phyloP scores from a whole-genome alignment of 2,329 filamentous ascomycete species.

The Leptographium wingfieldii region DNA sequence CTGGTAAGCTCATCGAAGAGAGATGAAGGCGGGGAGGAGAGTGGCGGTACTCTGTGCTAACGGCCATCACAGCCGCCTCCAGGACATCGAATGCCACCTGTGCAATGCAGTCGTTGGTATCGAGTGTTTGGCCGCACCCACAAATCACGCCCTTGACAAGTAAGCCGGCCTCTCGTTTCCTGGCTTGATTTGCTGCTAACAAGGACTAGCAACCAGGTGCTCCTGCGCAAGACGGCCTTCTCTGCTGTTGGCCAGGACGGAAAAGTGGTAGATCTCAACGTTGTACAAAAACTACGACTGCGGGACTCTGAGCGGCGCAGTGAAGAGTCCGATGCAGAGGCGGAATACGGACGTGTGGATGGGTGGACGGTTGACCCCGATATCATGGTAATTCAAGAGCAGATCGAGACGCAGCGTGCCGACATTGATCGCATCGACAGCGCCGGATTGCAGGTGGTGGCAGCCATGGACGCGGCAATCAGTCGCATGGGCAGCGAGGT shows the following conservation, averaged over 20 bases:
- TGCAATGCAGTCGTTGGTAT: conserved; percentile 23
- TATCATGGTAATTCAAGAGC: conserved; percentile 19
- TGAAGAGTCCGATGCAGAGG: conserved; percentile 9
- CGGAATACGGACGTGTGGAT: too few relatives aligned
- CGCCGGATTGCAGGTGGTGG: conserved; percentile 23
- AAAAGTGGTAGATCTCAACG: conserved; percentile 16
- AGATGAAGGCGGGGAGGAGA: background rate
- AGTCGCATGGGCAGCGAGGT: conserved; percentile 22
- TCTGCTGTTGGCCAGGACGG: conserved; percentile 11
- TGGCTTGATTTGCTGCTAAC: background rate
- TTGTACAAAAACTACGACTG: conserved; percentile 22
- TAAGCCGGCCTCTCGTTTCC: conserved; percentile 14
- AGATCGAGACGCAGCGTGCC: conserved; percentile 21
- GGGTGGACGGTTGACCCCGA: conserved; percentile 7
- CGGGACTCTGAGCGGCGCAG: background rate
- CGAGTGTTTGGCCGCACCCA: conserved; percentile 20
- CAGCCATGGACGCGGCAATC: conserved; percentile 23
- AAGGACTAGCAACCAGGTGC: conserved; percentile 21
- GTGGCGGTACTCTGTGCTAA: background rate
- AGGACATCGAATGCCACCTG: conserved; percentile 21
- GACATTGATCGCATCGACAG: conserved; percentile 25
- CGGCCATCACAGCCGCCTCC: conserved; percentile 19
- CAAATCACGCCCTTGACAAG: conserved; percentile 25
- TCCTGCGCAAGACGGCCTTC: conserved; percentile 21
- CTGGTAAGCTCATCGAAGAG: conserved; percentile 17